These are phyloP conservation scores for Phylloporus sp. DNA, from an alignment of 768 basidiomycete species.

Conservation along the genomic window DNA sequence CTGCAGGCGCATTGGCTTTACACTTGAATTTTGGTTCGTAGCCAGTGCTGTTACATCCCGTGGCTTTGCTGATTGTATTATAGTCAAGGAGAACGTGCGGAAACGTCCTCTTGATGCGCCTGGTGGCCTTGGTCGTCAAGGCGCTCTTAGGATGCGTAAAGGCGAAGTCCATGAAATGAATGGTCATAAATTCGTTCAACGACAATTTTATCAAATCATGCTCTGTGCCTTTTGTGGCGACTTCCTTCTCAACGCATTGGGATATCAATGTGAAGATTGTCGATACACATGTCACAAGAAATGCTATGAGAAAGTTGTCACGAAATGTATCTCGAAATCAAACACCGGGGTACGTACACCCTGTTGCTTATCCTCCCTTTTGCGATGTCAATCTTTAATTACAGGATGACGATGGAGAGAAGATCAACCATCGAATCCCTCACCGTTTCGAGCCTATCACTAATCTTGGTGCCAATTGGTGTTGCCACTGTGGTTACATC, in stretches of 20 bases:
- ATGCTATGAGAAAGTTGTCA: conserved; percentile 98
- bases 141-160: conserved; percentile 96
- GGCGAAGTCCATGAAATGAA: conserved; percentile 99
- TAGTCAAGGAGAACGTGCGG: conserved; percentile 97
- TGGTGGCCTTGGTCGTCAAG: conserved; percentile 93
- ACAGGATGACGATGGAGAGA: conserved; percentile 95
- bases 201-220: conserved; percentile 98
- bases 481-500: conserved; percentile 99
- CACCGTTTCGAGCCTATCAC: conserved; percentile 97
- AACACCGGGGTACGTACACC: conserved; percentile 75
- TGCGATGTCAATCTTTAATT: not conserved
- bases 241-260: conserved; percentile 93
- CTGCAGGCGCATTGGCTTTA: conserved; percentile 88
- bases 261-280: conserved; percentile 99
- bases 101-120: conserved; percentile 92
- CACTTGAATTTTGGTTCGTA: conserved; percentile 88
- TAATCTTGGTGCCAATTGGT: conserved; percentile 98
- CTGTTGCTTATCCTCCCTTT: not conserved
- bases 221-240: conserved; percentile 97
- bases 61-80: conserved; percentile 3
- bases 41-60: not conserved
- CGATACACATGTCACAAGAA: conserved; percentile 99
- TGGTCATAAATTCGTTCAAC: conserved; percentile 95
- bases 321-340: conserved; percentile 98
- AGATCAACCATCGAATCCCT: conserved; percentile 98